Evolutionary conservation across 768 basidiomycete genomes (phyloP), one percentile per base, ranked within the genome.

Genomic region (Suillus occidentalis): DNA sequence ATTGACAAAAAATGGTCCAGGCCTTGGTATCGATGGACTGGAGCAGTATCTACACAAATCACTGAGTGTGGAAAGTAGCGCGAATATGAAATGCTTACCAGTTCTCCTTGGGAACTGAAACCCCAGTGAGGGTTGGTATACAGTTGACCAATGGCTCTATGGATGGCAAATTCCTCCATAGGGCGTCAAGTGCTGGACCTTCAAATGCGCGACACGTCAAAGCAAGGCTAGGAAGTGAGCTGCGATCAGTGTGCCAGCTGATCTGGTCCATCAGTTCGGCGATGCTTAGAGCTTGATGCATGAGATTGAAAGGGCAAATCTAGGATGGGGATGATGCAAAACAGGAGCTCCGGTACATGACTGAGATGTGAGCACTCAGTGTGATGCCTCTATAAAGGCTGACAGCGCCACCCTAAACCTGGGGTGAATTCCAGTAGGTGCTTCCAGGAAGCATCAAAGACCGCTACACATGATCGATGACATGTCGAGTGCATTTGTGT

Each of bases 1-100:
- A 75, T 25, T 70, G 69, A 49, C 39, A 61, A 56, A 75, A 76
- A 5, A 64, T 70, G 1, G 18, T 4, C 75, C 75, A 76, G 58
- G 70, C 64, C 31, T 64, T 9, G 16, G 22, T 18, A 18, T 58
- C 57, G 10, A 58, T 59, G 18, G 58, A 39, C 34, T 12, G n/a
- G 53, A 34, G 53, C 6, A 55, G 34, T 28, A 39, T 40, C 39
- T 59, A 10, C 7, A 31, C 40, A 13, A 20, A 28, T 7, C 18
- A 59, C 18, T 13, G 25, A 59, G 25, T 42, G 9, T 31, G 31
- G 28, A 6, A 12, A 20, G 3, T 13, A 3, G 25, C 10, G 12
- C 25, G 12, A 59, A 20, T 42, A 12, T 31, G 40, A 42, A 28
- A 59, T 59, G 25, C 25, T 42, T 42, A 28, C 39, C 10, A 36